These are phyloP conservation scores for Penicillium fimorum DNA, from an alignment of 495 filamentous ascomycete genomes.

Conservation along the genomic window DNA sequence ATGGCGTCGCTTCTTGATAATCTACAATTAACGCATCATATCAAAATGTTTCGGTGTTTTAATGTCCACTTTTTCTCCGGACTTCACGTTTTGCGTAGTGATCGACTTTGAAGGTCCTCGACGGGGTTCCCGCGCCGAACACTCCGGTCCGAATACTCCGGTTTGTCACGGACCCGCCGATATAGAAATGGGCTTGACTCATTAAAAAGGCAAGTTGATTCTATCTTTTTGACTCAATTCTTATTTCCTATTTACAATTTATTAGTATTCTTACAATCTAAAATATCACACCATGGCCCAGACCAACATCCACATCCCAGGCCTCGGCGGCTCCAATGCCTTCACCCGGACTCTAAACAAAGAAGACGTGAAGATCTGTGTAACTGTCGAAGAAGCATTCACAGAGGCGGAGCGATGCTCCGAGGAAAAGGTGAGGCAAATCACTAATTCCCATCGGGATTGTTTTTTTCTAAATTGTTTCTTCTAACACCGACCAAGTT, in stretches of 20 bases:
- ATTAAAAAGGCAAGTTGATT: background rate
- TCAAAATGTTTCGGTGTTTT: background rate
- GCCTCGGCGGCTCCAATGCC: slow-evolving; percentile 4
- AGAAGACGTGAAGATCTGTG: slow-evolving; percentile 24
- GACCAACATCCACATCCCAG: slow-evolving; percentile 9
- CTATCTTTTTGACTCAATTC: background rate
- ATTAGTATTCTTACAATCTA: background rate
- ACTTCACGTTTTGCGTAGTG: background rate
- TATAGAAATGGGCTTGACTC: slow-evolving; percentile 8
- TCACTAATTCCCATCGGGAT: background rate
- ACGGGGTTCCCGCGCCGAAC: slow-evolving; percentile 3
- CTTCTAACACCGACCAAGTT: slow-evolving; percentile 14
- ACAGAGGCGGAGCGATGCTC: slow-evolving; percentile 25
- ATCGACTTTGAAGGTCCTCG: background rate
- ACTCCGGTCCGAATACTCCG: slow-evolving; percentile 14
- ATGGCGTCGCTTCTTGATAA: background rate
- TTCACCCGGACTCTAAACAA: slow-evolving; percentile 16
- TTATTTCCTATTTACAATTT: background rate
- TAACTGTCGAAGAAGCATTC: slow-evolving; percentile 23
- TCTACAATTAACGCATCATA: background rate
- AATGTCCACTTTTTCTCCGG: background rate
- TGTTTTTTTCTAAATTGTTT: background rate
- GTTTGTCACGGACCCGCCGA: background rate
- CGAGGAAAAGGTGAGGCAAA: slow-evolving; percentile 23
- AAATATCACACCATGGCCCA: background rate